Evolutionary conservation across 805 yeast species (phyloP), one percentile per base, ranked within the genome.

Genomic region (Jamesozyma lodderae): DNA sequence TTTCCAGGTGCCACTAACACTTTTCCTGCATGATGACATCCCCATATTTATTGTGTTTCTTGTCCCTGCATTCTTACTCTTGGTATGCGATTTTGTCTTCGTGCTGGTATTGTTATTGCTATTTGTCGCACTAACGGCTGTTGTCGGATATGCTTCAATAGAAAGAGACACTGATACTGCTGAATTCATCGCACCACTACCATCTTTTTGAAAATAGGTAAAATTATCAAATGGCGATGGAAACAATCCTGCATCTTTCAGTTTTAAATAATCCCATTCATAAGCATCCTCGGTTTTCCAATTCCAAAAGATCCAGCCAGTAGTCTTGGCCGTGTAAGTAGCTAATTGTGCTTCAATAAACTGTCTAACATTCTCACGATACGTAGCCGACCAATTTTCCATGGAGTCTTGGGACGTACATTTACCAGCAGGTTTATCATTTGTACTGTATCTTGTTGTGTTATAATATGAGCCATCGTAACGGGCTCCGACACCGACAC

Each of bases 241-340:
- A 59, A 81, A 73, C 34, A 81, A 53, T 3, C 64, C 73, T 24
- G 64, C 51, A 15, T 67, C 56, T 7, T 73, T 68, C 47, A 81
- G 64, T 37, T 68, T 60, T 38, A 63, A 52, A 50, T 76, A 71
- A 52, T 79, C 84, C 85, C 86, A 79, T 53, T 78, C 85, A 16
- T 73, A 62, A 1, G 82, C 73, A 39, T 60, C 54, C 50, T 80
- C 87, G 0, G 84, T 78, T 53, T 77, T 79, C 63, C 69, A 79
- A 48, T 76, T 75, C 87, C 86, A 80, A 49, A 78, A 79, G 27
- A 79, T 70, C 74, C 79, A 79, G 0, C 86, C 86, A 9, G 62
- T 61, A 25, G 68, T 63, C 37, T 62, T 47, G n/a, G 54, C 50
- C 16, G 62, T 62, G 52, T 67, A 79, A 21, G 73, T 65, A 35